Conservation (phyloP, 805 yeast genomes). For the Yamadazyma philogaea region DNA sequence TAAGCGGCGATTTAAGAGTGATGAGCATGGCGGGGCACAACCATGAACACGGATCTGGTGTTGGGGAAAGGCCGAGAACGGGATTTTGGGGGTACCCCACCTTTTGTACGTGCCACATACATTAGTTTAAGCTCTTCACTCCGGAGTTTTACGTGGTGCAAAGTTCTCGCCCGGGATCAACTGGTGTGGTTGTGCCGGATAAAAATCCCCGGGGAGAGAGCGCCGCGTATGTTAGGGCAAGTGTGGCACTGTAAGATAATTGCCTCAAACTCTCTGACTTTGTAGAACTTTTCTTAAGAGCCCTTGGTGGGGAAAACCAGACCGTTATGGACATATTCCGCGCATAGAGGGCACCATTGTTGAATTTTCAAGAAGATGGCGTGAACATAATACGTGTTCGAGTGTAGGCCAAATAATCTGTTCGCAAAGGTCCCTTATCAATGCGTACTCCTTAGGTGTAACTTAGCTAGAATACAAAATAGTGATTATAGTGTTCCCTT, state of each 20-base stretch:
- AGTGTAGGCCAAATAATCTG: too few relatives aligned
- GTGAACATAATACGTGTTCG: background rate
- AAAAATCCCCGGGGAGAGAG: background rate
- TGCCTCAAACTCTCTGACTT: background rate
- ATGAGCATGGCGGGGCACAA: constrained; percentile 5
- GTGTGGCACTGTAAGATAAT: background rate
- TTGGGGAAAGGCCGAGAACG: background rate
- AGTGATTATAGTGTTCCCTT: too few relatives aligned
- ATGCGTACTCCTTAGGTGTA: background rate
- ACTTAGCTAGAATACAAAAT: too few relatives aligned
- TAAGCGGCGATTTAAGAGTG: constrained; percentile 1
- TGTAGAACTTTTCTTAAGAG: background rate
- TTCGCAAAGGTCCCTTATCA: background rate
- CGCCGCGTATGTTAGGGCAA: constrained; percentile 4
- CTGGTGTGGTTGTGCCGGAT: background rate
- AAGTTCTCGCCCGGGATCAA: background rate
- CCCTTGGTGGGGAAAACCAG: background rate
- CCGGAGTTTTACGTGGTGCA: constrained; percentile 1
- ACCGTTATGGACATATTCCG: background rate
- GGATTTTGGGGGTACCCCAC: background rate
- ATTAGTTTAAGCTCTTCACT: too few relatives aligned
- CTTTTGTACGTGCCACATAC: background rate
- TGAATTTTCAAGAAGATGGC: background rate
- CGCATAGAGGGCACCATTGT: background rate
- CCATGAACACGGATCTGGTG: background rate